Evolutionary conservation across 208 protist species (phyloP).

Genomic region (Leishmania lainsoni): DNA sequence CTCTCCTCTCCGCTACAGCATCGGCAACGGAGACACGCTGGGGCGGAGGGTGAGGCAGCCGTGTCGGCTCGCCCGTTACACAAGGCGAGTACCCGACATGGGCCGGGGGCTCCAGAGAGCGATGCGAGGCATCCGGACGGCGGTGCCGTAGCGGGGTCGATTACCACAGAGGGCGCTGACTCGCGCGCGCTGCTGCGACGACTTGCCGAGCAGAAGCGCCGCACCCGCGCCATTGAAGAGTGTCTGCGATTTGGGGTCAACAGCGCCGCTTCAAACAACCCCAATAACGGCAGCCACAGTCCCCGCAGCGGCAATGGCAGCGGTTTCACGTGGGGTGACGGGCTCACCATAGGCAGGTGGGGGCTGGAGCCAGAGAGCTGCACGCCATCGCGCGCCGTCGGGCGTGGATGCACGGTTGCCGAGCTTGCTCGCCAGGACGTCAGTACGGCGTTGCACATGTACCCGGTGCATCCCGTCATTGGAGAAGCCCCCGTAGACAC

Average conservation of each 20-base stretch:
- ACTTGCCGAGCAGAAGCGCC: conserved; percentile 28
- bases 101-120: neutral
- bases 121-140: neutral
- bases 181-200: conserved; percentile 32
- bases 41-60: conserved; percentile 2
- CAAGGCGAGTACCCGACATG: conserved; percentile 8
- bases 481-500: neutral
- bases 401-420: neutral
- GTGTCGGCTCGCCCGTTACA: neutral
- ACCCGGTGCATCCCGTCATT: neutral
- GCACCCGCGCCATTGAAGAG: conserved; percentile 32
- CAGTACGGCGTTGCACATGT: neutral
- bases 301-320: neutral
- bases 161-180: neutral
- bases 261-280: neutral
- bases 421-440: neutral
- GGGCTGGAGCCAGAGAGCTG: neutral
- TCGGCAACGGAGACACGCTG: neutral
- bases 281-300: neutral
- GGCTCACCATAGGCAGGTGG: neutral
- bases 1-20: neutral
- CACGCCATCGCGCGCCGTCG: neutral
- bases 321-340: neutral
- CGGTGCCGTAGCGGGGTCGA: neutral
- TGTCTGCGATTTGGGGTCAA: neutral